Base-by-base conservation (phyloP, 108 stramenopile species). In the Epithemia pelagica region DNA sequence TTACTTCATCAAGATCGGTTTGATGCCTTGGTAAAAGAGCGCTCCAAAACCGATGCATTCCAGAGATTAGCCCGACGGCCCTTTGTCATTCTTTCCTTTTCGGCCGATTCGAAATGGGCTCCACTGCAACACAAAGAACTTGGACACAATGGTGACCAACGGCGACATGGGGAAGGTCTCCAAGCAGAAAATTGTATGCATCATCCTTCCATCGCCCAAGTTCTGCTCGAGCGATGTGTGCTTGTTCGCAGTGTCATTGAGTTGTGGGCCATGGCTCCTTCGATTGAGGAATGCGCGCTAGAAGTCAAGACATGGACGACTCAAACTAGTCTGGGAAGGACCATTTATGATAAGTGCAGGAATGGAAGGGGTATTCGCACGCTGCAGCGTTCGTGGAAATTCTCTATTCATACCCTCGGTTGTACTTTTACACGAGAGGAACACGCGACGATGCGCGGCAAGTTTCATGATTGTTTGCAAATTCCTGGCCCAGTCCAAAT, bases 371-470 rank as follows among this genome's bases (percentile, higher is more conserved):
- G 37, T 5, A 46, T 10, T 15, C 5, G 5, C 15, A 46, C 5
- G 52, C 54, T 63, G 58, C 24, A 55, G 1, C 7, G 22, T 53
- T 69, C 77, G 21, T 95, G 90, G 90, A 90, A 88, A 71, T 65
- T 91, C 2, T 82, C 82, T 28, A 72, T 95, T 10, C 90, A 95
- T 58, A 90, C 88, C 28, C 74, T 90, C 25, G 94, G 90, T 2
- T 71, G 82, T 2, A 86, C 78, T 33, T 82, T 75, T 66, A 79
- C 66, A 0, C 67, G 87, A 22, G 87, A 86, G 26, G 90, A 88
- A 66, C 94, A 95, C 70, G 74, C 77, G 59, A 69, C 56, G 0
- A 90, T 91, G 88, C 58, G 90, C 58, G 61, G 74, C 1, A 51
- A 78, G 21, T 91, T 89, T 67, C 33, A 62, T 23, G 69, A 66